Percentiles rank a stretch among this genome's conserved stretches.
Conservation (phyloP, 2,329 filamentous ascomycete genomes). For the Stachybotrys echinatus region DNA sequence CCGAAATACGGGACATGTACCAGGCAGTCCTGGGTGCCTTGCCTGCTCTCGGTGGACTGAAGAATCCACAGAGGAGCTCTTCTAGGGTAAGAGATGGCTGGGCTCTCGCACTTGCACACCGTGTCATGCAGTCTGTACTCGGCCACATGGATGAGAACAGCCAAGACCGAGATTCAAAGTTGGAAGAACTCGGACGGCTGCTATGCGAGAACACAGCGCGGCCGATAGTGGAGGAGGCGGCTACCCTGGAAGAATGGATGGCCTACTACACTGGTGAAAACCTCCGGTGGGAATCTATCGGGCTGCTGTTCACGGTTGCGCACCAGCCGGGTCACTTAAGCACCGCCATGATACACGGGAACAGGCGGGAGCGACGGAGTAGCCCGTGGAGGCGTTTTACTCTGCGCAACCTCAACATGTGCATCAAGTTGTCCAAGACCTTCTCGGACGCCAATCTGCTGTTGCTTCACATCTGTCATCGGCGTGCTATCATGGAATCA, state of each 20-base stretch:
- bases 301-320: constrained; percentile 24
- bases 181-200: constrained; percentile 29
- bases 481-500: constrained; percentile 28
- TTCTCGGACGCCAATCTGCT: constrained; percentile 26
- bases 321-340: background rate
- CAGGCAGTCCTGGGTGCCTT: constrained; percentile 31
- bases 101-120: constrained; percentile 7
- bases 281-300: constrained; percentile 38
- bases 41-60: constrained; percentile 14
- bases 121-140: constrained; percentile 25
- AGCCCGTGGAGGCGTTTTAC: constrained; percentile 6
- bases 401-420: constrained; percentile 14
- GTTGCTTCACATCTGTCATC: constrained; percentile 28
- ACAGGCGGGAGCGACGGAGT: constrained; percentile 7
- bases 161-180: constrained; percentile 14
- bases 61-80: constrained; percentile 22
- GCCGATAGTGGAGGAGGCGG: constrained; percentile 27
- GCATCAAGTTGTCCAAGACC: constrained; percentile 23
- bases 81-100: background rate
- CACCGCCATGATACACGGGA: background rate
- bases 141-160: constrained; percentile 19
- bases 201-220: constrained; percentile 32
- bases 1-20: constrained; percentile 22
- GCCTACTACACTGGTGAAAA: constrained; percentile 30
- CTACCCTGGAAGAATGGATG: constrained; percentile 29